Base-by-base conservation (phyloP, 768 basidiomycete species). In the Rubroboletus pulcherrimus region DNA sequence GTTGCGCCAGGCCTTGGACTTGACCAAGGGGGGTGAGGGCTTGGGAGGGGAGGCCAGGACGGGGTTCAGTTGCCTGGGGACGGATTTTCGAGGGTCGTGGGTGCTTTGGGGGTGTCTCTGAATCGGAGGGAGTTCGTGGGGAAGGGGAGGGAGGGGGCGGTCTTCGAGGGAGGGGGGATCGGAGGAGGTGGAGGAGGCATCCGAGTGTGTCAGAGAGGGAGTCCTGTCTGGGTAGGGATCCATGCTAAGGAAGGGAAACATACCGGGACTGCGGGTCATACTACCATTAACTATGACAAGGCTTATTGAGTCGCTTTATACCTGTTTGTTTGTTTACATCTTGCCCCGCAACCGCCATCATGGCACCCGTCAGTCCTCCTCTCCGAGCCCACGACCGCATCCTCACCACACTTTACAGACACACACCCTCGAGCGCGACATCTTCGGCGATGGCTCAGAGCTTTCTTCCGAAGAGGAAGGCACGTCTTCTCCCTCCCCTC, bases 401-500 rank as follows among this genome's bases (percentile, higher is more conserved):
- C 0, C 46, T 47, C 40, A 37, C 26, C 6, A 21, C 21, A 21
- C 21, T 21, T 21, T 5, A 8, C 47, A 59, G 61, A 53, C 51
- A 0, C 66, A 71, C 35, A 65, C 77, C 49, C 82, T 86, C 34
- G 85, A 81, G 54, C 84, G 82, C 49, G 85, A 87, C 64, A 86
- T 92, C 54, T 93, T 93, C 65, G 91, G 89, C 57, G 87, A 87
- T 38, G 89, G 89, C 63, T 91, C 91, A 4, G 93, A 95, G 58
- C 81, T 92, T 9, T 92, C 90, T 0, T 83, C 84, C 9, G 85
- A 85, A 55, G 87, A 87, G 59, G 86, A 89, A 37, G 83, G 66
- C 45, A 59, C 52, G 66, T 58, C 38, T 59, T 17, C 19, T 1
- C 9, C 29, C 21, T 14, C 8, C 4, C 37, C 24, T 17, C 6